These are phyloP conservation scores for Blastobotrys apis DNA, from an alignment of 1,139 yeast genomes.

Conservation along the genomic window DNA sequence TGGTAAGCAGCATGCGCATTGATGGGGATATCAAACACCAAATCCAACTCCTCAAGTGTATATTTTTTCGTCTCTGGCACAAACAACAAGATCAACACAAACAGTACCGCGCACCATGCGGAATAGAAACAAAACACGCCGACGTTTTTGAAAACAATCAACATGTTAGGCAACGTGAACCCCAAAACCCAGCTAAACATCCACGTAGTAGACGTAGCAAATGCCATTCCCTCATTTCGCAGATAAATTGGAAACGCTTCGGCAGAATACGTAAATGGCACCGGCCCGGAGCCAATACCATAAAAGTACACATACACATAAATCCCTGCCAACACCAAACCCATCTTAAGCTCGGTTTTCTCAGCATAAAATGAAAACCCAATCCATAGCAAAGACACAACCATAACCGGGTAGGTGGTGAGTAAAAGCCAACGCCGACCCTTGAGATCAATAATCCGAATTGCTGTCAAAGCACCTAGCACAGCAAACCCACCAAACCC, in stretches of 20 bases:
- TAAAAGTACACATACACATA: conserved; percentile 70
- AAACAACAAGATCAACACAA: conserved; percentile 43
- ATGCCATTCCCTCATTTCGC: conserved; percentile 80
- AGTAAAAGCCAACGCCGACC: conserved; percentile 72
- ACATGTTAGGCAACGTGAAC: conserved; percentile 75
- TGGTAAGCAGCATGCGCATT: conserved; percentile 12
- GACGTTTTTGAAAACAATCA: conserved; percentile 61
- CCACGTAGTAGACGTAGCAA: conserved; percentile 84
- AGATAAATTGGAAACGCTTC: conserved; percentile 82
- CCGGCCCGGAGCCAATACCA: conserved; percentile 86
- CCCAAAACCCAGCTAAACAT: conserved; percentile 78
- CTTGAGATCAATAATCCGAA: conserved; percentile 71
- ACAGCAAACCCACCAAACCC: conserved; percentile 84
- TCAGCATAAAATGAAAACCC: conserved; percentile 74
- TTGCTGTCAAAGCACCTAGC: conserved; percentile 77
- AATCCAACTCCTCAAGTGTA: conserved; percentile 57
- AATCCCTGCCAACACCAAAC: conserved; percentile 64
- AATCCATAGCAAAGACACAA: conserved; percentile 59
- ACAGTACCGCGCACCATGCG: conserved; percentile 78
- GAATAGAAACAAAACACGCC: conserved; percentile 92
- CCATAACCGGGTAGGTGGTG: conserved; percentile 72
- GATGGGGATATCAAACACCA: conserved; percentile 38
- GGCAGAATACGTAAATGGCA: conserved; percentile 84
- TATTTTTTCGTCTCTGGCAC: conserved; percentile 61
- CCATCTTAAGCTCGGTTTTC: conserved; percentile 51